Conservation (phyloP, 768 basidiomycete species). For the Dendrothele bispora region DNA sequence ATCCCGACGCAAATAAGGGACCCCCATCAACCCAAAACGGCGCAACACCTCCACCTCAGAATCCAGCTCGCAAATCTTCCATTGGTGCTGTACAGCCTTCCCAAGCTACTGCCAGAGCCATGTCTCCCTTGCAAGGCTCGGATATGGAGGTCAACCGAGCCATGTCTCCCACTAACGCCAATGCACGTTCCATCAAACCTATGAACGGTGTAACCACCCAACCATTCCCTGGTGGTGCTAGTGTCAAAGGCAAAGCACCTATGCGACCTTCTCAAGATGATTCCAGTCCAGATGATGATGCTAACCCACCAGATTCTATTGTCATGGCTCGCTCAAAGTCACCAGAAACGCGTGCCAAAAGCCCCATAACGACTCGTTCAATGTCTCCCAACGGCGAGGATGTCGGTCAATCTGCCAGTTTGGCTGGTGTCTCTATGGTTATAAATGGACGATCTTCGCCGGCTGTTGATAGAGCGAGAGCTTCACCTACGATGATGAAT, state of each 20-base stretch:
- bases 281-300: constrained; percentile 43
- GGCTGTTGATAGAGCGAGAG: constrained; percentile 46
- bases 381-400: constrained; percentile 52
- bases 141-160: constrained; percentile 63
- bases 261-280: constrained; percentile 48
- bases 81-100: constrained; percentile 32
- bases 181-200: constrained; percentile 40
- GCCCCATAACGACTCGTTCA: constrained; percentile 56
- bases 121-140: constrained; percentile 57
- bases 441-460: constrained; percentile 62
- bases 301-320: constrained; percentile 46
- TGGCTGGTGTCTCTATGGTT: constrained; percentile 54
- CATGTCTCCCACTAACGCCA: constrained; percentile 64
- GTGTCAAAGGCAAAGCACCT: constrained; percentile 51
- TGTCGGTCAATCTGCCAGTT: constrained; percentile 46
- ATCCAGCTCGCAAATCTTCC: constrained; percentile 49
- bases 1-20: constrained; percentile 64
- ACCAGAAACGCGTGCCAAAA: constrained; percentile 61
- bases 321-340: constrained; percentile 51
- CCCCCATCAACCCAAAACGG: constrained; percentile 20
- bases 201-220: constrained; percentile 45
- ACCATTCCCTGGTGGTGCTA: constrained; percentile 34
- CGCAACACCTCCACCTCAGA: constrained; percentile 25
- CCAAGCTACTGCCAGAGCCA: constrained; percentile 51
- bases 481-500: constrained; percentile 44